Evolutionary conservation across 768 basidiomycete genomes (phyloP).

Genomic region (Boletus reticuloceps): DNA sequence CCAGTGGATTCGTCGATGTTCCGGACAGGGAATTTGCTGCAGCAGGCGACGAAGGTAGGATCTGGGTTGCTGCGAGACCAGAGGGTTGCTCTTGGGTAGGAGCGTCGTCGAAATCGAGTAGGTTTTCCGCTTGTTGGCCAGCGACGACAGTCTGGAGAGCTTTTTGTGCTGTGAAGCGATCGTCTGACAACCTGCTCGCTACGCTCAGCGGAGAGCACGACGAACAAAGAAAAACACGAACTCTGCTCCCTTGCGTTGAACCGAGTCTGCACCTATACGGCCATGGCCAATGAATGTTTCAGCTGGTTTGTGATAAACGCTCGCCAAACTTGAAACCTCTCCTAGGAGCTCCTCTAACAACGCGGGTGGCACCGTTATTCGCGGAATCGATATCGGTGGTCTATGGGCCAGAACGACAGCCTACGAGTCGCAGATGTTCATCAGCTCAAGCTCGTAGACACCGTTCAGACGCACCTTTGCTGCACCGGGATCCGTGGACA

Average conservation of each 20-base stretch:
- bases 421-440: constrained; percentile 32
- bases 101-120: constrained; percentile 89
- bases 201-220: constrained; percentile 1
- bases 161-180: constrained; percentile 70
- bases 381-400: constrained; percentile 91
- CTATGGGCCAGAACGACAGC: constrained; percentile 87
- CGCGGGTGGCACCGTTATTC: constrained; percentile 84
- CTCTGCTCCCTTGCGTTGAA: constrained; percentile 64
- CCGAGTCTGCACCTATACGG: constrained; percentile 77
- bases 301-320: constrained; percentile 96
- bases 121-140: constrained; percentile 92
- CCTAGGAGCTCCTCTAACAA: constrained; percentile 88
- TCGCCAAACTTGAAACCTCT: constrained; percentile 86
- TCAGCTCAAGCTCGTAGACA: neutral
- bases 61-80: constrained; percentile 74
- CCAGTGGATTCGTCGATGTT: constrained; percentile 84
- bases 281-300: constrained; percentile 96
- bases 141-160: constrained; percentile 87
- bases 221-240: constrained; percentile 32
- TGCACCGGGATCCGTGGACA: constrained; percentile 94
- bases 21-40: constrained; percentile 73
- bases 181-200: constrained; percentile 54
- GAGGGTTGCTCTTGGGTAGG: constrained; percentile 60
- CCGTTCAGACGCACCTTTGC: constrained; percentile 66
- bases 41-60: constrained; percentile 68